A percentile compares a stretch with the other conserved stretches of the same genome.
Conservation (phyloP, 805 yeast species). For the Candida corydali region DNA sequence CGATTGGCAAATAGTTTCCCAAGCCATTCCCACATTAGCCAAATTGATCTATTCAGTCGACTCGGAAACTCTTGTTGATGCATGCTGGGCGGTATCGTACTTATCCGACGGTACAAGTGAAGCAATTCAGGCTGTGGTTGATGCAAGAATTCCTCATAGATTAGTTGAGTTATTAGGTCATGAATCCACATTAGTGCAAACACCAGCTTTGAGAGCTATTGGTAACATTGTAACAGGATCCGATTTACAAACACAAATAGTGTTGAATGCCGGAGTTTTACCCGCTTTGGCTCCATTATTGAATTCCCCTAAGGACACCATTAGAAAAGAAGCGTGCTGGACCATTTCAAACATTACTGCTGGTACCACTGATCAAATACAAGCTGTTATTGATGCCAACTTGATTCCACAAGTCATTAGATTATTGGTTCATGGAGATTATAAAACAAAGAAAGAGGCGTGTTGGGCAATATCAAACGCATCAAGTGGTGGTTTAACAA, state of each 20-base stretch:
- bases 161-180: conserved; percentile 87
- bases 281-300: conserved; percentile 79
- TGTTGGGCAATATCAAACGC: conserved; percentile 99
- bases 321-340: conserved; percentile 98
- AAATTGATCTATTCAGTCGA: conserved; percentile 87
- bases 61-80: conserved; percentile 90
- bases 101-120: conserved; percentile 88
- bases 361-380: conserved; percentile 92
- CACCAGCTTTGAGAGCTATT: conserved; percentile 95
- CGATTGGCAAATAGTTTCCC: conserved; percentile 83
- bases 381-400: conserved; percentile 93
- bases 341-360: conserved; percentile 97
- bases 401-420: conserved; percentile 87
- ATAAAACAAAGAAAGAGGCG: conserved; percentile 96
- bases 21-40: conserved; percentile 87
- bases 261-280: conserved; percentile 88
- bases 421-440: conserved; percentile 76
- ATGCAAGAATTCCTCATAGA: conserved; percentile 91
- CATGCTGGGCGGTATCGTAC: conserved; percentile 98
- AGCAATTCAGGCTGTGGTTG: conserved; percentile 95
- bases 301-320: conserved; percentile 81
- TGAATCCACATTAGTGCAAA: conserved; percentile 82
- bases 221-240: conserved; percentile 98
- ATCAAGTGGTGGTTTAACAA: conserved; percentile 87
- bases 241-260: conserved; percentile 92